A percentile compares a stretch with the other conserved stretches of the same genome.
phyloP scores from a whole-genome alignment of 2,329 filamentous ascomycete genomes.

The Aureobasidium sp. region DNA sequence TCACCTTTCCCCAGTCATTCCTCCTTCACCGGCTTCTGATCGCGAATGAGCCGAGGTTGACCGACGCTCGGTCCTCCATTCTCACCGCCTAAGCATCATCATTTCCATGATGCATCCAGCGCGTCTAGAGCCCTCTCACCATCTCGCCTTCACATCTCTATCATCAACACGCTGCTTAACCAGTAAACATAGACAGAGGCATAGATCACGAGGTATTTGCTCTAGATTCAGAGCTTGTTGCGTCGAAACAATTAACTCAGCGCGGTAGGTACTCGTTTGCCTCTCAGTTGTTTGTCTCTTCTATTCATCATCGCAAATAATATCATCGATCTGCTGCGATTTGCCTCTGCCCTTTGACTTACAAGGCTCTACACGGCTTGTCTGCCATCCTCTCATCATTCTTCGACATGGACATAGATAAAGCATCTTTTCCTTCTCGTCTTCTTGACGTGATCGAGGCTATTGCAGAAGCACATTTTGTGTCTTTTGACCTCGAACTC shows the following conservation, averaged over 20 bases:
- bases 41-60: background rate
- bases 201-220: slow-evolving; percentile 1
- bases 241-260: slow-evolving; percentile 5
- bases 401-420: slow-evolving; percentile 51
- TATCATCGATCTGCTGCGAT: background rate
- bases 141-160: background rate
- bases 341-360: background rate
- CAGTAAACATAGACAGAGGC: background rate
- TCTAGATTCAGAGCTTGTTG: background rate
- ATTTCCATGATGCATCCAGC: background rate
- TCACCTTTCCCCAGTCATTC: background rate
- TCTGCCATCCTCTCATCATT: background rate
- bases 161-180: background rate
- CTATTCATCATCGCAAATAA: slow-evolving; percentile 4
- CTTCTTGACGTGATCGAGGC: slow-evolving; percentile 51
- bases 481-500: slow-evolving; percentile 60
- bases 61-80: background rate
- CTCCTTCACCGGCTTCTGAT: slow-evolving; percentile 3
- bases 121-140: background rate
- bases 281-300: slow-evolving; percentile 11
- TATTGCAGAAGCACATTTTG: slow-evolving; percentile 53
- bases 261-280: slow-evolving; percentile 14
- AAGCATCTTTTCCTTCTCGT: slow-evolving; percentile 41
- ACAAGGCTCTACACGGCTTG: background rate
- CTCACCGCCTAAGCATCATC: background rate